These are phyloP conservation scores for Buddleja alternifolia DNA, from an alignment of 257 asterid species.

Conservation along the genomic window DNA sequence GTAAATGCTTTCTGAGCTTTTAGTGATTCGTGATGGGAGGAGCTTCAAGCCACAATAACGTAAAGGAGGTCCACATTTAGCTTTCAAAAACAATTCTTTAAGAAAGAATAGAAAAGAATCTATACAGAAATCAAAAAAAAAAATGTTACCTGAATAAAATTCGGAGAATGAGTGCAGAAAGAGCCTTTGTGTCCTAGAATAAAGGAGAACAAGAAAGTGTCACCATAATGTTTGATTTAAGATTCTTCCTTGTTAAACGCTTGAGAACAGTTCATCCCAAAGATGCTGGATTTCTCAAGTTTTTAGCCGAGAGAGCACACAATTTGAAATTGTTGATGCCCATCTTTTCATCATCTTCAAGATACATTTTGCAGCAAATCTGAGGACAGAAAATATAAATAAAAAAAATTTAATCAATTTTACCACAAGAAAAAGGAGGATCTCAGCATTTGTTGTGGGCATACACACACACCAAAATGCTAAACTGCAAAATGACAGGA, in stretches of 20 bases:
- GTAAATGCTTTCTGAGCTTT: conserved; percentile 98
- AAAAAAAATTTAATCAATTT: conserved; percentile 23
- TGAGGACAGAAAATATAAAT: conserved; percentile 39
- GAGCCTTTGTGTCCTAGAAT: conserved; percentile 84
- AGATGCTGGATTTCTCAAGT: conserved; percentile 67
- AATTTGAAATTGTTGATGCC: conserved; percentile 91
- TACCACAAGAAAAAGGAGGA: conserved; percentile 31
- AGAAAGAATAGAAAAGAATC: neutral
- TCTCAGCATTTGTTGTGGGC: too few relatives aligned
- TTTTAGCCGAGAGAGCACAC: conserved; percentile 69
- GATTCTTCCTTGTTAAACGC: conserved; percentile 65
- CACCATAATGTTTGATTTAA: conserved; percentile 19
- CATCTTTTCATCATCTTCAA: conserved; percentile 93
- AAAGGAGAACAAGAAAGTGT: conserved; percentile 32
- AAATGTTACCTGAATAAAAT: conserved; percentile 76
- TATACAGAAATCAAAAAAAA: conserved; percentile 2
- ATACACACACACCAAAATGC: too few relatives aligned
- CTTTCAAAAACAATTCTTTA: conserved; percentile 21
- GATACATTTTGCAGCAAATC: conserved; percentile 82
- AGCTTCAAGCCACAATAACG: conserved; percentile 56
- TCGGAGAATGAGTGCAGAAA: conserved; percentile 89
- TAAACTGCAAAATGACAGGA: too few relatives aligned
- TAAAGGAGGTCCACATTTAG: conserved; percentile 28
- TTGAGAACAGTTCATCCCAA: conserved; percentile 82
- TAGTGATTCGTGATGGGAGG: conserved; percentile 91